phyloP scores from a whole-genome alignment of 2,329 filamentous ascomycete genomes.

The Aspergillus proliferans region DNA sequence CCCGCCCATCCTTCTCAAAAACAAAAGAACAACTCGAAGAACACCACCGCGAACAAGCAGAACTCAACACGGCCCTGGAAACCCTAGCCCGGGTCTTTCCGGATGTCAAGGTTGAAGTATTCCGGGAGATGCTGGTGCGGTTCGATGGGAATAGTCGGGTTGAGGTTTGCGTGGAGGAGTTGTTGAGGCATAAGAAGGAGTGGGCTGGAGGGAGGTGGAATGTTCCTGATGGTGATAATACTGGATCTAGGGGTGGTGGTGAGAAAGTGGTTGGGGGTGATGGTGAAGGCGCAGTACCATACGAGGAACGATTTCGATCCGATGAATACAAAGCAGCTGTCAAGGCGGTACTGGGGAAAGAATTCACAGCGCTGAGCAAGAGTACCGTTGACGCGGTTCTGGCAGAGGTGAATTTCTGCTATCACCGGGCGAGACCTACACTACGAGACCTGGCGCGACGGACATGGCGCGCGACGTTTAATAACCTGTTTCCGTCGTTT shows the following conservation, averaged over 20 bases:
- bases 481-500: constrained; percentile 38
- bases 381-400: constrained; percentile 43
- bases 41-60: constrained; percentile 29
- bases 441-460: constrained; percentile 38
- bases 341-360: constrained; percentile 32
- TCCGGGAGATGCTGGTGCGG: constrained; percentile 41
- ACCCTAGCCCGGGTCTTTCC: constrained; percentile 40
- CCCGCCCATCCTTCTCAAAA: constrained; percentile 36
- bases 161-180: constrained; percentile 43
- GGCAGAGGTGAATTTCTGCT: constrained; percentile 44
- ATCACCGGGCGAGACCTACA: constrained; percentile 37
- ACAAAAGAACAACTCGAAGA: constrained; percentile 21
- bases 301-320: constrained; percentile 40
- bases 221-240: constrained; percentile 18
- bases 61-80: constrained; percentile 38
- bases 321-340: constrained; percentile 39
- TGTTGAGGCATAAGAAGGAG: constrained; percentile 40
- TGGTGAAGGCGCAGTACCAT: constrained; percentile 24
- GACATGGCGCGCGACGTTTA: constrained; percentile 41
- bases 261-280: constrained; percentile 1
- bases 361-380: constrained; percentile 39
- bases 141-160: constrained; percentile 44
- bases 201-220: constrained; percentile 45
- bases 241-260: constrained; percentile 2
- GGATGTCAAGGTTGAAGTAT: constrained; percentile 42